Base-by-base conservation (phyloP, 352 stramenopile species). In the Phytophthora sojae region DNA sequence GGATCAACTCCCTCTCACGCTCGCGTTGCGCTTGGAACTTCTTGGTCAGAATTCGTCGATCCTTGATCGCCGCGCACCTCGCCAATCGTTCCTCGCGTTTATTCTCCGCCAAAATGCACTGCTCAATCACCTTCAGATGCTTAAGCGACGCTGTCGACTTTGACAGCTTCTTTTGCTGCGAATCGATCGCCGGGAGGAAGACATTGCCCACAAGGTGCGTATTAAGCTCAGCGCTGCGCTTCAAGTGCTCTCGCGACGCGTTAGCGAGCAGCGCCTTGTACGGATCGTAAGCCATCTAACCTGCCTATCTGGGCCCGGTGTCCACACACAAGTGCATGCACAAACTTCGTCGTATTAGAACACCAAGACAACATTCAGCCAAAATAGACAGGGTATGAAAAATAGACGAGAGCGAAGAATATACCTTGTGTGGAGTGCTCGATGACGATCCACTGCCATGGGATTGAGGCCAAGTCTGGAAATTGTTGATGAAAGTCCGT, bases 51-150 rank as follows among this genome's bases (percentile, higher is more conserved):
- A 68, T 72, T n/a, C 71, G 75, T 7, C 82, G 78, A 50, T 90
- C 81, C 29, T 80, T 79, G 12, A 81, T 75, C 12, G 69, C 81
- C 11, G 68, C 47, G 64, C 86, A 94, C 39, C 80, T 79, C 9
- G 81, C 76, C 49, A 94, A 64, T 47, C 81, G 75, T 25, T 79
- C 76, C 63, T 94, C 86, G 11, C 83, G 84, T 56, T 83, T 82
- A 69, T 90, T 94, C 63, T 94, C 84, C 2, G 86, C 82, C 44
- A 77, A 35, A 57, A 94, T 91, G 64, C 85, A 94, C 44, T 92
- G 83, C 54, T 94, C 86, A 23, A 94, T 92, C 44, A 94, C 76
- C 55, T 86, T 73, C 8, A 93, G 53, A 55, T 90, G 85, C 47
- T 90, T 84, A 14, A 90, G 57, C 9, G 75, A 86, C 19, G 57